Conservation (phyloP, 1,284 basidiomycete genomes). For the Phlebopus sp. region DNA sequence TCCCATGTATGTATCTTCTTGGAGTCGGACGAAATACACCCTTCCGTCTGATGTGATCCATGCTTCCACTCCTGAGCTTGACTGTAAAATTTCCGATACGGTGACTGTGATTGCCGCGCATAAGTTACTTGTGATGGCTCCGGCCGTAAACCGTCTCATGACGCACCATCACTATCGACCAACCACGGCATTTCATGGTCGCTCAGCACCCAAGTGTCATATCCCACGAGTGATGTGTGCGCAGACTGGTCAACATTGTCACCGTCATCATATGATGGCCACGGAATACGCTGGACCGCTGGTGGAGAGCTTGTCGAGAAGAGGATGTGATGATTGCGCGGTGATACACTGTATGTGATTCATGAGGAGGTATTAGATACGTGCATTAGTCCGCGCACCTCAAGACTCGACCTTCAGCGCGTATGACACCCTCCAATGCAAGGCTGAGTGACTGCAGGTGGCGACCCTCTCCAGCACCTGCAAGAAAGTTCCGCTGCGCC, state of each 20-base stretch:
- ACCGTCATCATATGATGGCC: conserved; percentile 59
- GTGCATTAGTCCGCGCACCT: conserved; percentile 42
- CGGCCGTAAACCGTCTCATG: background rate
- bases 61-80: conserved; percentile 61
- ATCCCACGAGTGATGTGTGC: conserved; percentile 35
- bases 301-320: conserved; percentile 73
- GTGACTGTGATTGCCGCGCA: conserved; percentile 42
- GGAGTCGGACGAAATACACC: conserved; percentile 70
- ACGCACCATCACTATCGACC: conserved; percentile 63
- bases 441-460: conserved; percentile 63
- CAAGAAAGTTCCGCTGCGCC: conserved; percentile 64
- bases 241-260: conserved; percentile 33
- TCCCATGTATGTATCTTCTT: conserved; percentile 32
- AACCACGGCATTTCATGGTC: conserved; percentile 74
- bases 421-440: conserved; percentile 79
- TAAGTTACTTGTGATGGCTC: background rate
- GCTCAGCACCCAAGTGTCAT: conserved; percentile 71
- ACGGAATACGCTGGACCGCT: conserved; percentile 75
- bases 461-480: conserved; percentile 77
- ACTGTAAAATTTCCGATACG: conserved; percentile 56
- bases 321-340: conserved; percentile 61
- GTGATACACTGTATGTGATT: conserved; percentile 57
- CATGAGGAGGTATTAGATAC: conserved; percentile 4
- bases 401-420: conserved; percentile 71
- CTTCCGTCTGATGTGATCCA: conserved; percentile 83